Conservation (phyloP, 768 basidiomycete species). For the Hydnomerulius pinastri region DNA sequence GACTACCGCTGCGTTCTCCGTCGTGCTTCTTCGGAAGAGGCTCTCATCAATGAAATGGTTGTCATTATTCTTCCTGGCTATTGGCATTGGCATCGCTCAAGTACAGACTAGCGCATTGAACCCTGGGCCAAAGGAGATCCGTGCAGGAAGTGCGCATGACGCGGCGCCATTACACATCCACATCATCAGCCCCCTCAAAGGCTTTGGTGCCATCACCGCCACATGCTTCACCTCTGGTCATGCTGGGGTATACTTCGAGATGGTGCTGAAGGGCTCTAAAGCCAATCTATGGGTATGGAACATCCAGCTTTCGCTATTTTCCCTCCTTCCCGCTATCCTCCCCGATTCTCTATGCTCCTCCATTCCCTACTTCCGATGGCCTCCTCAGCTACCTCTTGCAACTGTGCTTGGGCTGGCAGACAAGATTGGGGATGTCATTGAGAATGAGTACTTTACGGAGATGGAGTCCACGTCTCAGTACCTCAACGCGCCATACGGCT, state of each 20-base stretch:
- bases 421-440: slow-evolving; percentile 24
- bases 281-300: slow-evolving; percentile 91
- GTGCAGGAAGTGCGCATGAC: slow-evolving; percentile 71
- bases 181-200: slow-evolving; percentile 80
- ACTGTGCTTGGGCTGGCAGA: slow-evolving; percentile 47
- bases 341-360: slow-evolving; percentile 67
- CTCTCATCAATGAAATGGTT: slow-evolving; percentile 82
- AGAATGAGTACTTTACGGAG: slow-evolving; percentile 39
- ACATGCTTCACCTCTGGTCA: slow-evolving; percentile 91
- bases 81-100: slow-evolving; percentile 94
- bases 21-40: slow-evolving; percentile 75
- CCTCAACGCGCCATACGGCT: slow-evolving; percentile 51
- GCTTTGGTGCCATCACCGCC: slow-evolving; percentile 79
- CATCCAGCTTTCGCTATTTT: slow-evolving; percentile 86
- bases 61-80: slow-evolving; percentile 82
- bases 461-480: slow-evolving; percentile 47
- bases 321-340: slow-evolving; percentile 83
- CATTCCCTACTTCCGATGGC: slow-evolving; percentile 44
- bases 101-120: slow-evolving; percentile 65
- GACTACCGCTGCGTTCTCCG: slow-evolving; percentile 92
- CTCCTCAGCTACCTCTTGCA: slow-evolving; percentile 57
- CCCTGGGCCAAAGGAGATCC: slow-evolving; percentile 33
- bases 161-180: slow-evolving; percentile 59
- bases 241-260: slow-evolving; percentile 93
- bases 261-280: slow-evolving; percentile 83